Conservation (phyloP, 148 eudicot species). For the Pouteria glomerata region DNA sequence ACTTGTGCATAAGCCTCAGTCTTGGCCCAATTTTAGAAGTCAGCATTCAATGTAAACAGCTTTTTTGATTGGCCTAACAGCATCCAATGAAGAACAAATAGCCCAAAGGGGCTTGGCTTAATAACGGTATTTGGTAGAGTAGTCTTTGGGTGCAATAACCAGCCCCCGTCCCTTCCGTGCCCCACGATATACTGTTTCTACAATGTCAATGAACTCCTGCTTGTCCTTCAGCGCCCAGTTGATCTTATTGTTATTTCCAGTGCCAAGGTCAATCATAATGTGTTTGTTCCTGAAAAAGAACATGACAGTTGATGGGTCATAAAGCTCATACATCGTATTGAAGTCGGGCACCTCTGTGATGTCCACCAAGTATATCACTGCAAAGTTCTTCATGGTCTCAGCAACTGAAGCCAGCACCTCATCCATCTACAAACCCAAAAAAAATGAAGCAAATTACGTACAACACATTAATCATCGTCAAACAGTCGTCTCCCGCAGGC, state of each 20-base stretch:
- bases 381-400: conserved; percentile 47
- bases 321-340: conserved; percentile 50
- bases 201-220: conserved; percentile 47
- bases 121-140: conserved; percentile 46
- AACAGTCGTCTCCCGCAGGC: too few species aligned
- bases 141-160: conserved; percentile 45
- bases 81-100: not conserved
- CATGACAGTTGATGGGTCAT: conserved; percentile 50
- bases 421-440: conserved; percentile 32
- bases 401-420: conserved; percentile 52
- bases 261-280: conserved; percentile 55
- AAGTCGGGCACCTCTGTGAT: conserved; percentile 55
- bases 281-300: conserved; percentile 58
- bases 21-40: too few species aligned
- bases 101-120: not conserved
- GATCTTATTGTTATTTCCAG: conserved; percentile 52
- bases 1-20: too few species aligned
- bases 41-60: not conserved
- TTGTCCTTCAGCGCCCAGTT: conserved; percentile 55
- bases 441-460: not conserved
- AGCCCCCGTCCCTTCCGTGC: conserved; percentile 49
- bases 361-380: conserved; percentile 43
- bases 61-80: not conserved
- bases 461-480: not conserved
- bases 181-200: conserved; percentile 48